These are phyloP conservation scores for Globisporangium middletonii DNA, from an alignment of 352 stramenopile species.

Conservation along the genomic window DNA sequence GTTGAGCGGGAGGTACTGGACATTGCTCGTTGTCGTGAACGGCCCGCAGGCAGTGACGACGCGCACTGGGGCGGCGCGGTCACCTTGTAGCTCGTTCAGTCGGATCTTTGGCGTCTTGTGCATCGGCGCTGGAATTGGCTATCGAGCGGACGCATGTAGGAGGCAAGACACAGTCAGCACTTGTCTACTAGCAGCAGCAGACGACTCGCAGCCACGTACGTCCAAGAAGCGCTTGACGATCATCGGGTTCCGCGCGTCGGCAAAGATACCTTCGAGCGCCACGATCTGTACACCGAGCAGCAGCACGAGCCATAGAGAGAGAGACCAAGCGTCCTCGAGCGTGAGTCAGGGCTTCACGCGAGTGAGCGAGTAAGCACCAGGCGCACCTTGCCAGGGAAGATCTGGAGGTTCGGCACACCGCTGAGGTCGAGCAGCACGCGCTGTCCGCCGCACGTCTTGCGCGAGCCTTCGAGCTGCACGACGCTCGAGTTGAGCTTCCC, in stretches of 20 bases:
- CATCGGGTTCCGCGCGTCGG: constrained; percentile 65
- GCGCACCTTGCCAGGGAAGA: constrained; percentile 79
- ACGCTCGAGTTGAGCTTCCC: constrained; percentile 82
- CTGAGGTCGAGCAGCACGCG: constrained; percentile 74
- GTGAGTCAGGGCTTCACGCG: too few relatives aligned
- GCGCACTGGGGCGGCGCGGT: constrained; percentile 39
- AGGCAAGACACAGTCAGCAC: background rate
- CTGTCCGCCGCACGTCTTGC: constrained; percentile 77
- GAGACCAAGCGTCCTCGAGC: background rate
- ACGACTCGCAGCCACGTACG: constrained; percentile 17
- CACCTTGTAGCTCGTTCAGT: constrained; percentile 44
- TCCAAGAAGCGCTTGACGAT: constrained; percentile 75
- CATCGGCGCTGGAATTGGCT: constrained; percentile 61
- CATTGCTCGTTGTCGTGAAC: constrained; percentile 93
- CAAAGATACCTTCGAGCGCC: constrained; percentile 68
- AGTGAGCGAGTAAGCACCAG: background rate
- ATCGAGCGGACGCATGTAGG: background rate
- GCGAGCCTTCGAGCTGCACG: constrained; percentile 75
- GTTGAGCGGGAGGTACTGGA: constrained; percentile 93
- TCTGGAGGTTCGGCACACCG: constrained; percentile 57
- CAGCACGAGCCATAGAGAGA: constrained; percentile 2
- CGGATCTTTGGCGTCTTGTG: constrained; percentile 32
- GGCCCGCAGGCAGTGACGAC: constrained; percentile 91
- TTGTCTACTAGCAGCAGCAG: background rate
- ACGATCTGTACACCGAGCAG: constrained; percentile 47